These are phyloP conservation scores for Pseudogymnoascus sp. DNA, from an alignment of 2,329 filamentous ascomycete species.

Conservation along the genomic window DNA sequence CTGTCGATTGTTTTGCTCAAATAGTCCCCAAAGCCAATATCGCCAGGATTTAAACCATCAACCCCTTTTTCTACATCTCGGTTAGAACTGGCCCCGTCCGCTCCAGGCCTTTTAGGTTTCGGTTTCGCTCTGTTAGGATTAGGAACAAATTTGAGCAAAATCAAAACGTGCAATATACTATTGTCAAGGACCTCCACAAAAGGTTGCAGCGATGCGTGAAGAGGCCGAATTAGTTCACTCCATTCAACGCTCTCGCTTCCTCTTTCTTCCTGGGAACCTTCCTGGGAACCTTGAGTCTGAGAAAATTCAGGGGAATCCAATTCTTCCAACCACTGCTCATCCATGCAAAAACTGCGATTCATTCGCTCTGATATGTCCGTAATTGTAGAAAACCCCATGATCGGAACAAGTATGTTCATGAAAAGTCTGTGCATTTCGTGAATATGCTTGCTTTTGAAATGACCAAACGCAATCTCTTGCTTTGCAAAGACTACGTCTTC, in stretches of 20 bases:
- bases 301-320: neutral
- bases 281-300: neutral
- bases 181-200: constrained; percentile 56
- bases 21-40: constrained; percentile 39
- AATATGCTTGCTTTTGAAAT: constrained; percentile 55
- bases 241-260: constrained; percentile 43
- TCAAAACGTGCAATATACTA: constrained; percentile 39
- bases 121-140: neutral
- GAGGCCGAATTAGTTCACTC: constrained; percentile 59
- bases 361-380: constrained; percentile 62
- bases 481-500: constrained; percentile 63
- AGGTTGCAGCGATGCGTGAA: constrained; percentile 55
- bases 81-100: constrained; percentile 32
- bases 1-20: constrained; percentile 37
- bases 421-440: constrained; percentile 49
- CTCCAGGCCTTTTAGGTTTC: neutral
- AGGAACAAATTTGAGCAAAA: constrained; percentile 42
- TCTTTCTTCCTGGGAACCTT: neutral
- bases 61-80: constrained; percentile 43
- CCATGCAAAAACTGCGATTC: constrained; percentile 34
- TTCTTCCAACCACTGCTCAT: constrained; percentile 37
- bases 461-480: constrained; percentile 59
- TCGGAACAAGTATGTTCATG: constrained; percentile 52
- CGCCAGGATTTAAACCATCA: constrained; percentile 44
- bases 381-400: constrained; percentile 57